A percentile compares a stretch with the other conserved stretches of the same genome.
Conservation (phyloP, 345 rosid genomes). For the Linum trigynum region DNA sequence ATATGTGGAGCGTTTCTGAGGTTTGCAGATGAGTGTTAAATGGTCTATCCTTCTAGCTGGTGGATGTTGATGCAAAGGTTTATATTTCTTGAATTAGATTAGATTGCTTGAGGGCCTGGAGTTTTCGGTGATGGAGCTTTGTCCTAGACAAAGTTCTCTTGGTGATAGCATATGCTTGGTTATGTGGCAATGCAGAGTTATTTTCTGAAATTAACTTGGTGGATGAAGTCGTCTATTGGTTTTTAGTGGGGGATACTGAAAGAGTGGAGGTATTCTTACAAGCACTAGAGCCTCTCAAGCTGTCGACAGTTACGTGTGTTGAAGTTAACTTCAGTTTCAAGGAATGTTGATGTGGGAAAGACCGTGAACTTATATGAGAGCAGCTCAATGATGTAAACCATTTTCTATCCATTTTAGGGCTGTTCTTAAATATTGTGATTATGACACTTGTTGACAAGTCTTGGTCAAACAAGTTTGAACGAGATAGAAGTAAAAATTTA, state of each 20-base stretch:
- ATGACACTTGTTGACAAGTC: too few relatives aligned
- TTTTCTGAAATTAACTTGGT: not conserved
- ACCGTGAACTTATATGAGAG: not conserved
- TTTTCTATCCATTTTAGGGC: too few relatives aligned
- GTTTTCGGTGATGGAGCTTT: not conserved
- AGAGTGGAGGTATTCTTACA: not conserved
- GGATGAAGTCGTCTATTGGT: not conserved
- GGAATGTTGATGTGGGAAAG: not conserved
- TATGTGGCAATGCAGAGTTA: too few relatives aligned
- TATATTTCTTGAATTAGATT: not conserved
- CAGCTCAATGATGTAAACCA: not conserved
- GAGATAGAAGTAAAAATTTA: too few relatives aligned
- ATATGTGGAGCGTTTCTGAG: not conserved
- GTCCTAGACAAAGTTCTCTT: not conserved
- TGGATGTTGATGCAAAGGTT: not conserved
- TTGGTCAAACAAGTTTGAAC: too few relatives aligned
- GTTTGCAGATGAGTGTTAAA: not conserved
- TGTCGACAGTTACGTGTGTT: not conserved
- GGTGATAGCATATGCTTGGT: not conserved
- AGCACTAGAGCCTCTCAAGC: not conserved
- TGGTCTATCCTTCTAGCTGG: not conserved
- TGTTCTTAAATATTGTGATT: too few relatives aligned
- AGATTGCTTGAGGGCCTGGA: not conserved
- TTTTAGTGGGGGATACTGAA: not conserved
- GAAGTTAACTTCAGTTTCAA: not conserved